Base-by-base conservation (phyloP, 2,329 filamentous ascomycete genomes). In the Arachnopeziza araneosa region DNA sequence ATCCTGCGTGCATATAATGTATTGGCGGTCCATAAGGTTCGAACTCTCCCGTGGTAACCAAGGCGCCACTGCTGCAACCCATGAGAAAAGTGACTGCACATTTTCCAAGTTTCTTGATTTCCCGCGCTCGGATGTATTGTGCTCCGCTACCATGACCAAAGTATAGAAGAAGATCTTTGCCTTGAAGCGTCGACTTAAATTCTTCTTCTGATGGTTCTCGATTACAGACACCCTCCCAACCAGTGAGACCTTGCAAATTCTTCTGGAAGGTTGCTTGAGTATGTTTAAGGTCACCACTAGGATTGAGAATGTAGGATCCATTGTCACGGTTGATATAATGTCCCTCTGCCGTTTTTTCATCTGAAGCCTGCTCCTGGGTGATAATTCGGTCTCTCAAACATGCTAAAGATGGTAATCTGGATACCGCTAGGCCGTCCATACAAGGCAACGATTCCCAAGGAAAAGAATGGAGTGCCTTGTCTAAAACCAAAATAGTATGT, bases 391-490 rank as follows among this genome's bases (percentile, higher is more conserved):
- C 86, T 17, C 90, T 86, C 10, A 99, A 81, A 65, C 88, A 91
- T 26, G 88, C 88, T 49, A 99, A 81, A 0, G 92, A 97, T 7
- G 93, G 92, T 24, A 99, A 86, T 14, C 95, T 86, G 2, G 91
- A 96, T 44, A 97, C 88, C 0, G 93, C 88, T 3, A 87, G 79
- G 1, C 83, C 83, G 64, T 90, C 83, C 71, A 99, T 83, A 71
- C 91, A 97, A 0, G 93, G 91, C 48, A 99, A 77, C 0, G 91
- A 96, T 72, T 99, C 95, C 95, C 96, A 99, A 0, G 95, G 95
- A 69, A 99, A 96, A 1, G 85, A 80, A 69, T 98, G 95, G 1
- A 99, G 80, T 1, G 89, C 83, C 74, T 96, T 97, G 75, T 99
- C 95, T 6, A 99, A 80, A 7, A 99, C 86, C 2, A 99, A 80